Evolutionary conservation across 768 basidiomycete species (phyloP).

Genomic region (Amanita molliuscula): DNA sequence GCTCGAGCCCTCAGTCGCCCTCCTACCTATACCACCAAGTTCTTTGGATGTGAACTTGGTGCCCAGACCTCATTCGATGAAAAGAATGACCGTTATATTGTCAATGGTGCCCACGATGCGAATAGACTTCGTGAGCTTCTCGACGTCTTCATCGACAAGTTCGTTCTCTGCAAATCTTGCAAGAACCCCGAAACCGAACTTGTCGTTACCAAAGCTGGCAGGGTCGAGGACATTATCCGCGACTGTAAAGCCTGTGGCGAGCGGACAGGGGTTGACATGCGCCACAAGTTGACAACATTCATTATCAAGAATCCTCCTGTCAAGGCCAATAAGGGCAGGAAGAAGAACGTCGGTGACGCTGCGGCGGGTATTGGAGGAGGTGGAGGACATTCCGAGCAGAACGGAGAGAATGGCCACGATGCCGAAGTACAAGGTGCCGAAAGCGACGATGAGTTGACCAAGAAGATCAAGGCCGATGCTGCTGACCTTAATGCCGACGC

Average conservation of each 20-base stretch:
- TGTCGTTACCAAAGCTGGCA: slow-evolving; percentile 74
- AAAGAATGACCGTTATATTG: slow-evolving; percentile 96
- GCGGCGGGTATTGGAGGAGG: slow-evolving; percentile 36
- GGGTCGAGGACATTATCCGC: slow-evolving; percentile 77
- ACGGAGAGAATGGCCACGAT: slow-evolving; percentile 26
- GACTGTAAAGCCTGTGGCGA: slow-evolving; percentile 99
- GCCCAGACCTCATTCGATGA: slow-evolving; percentile 96
- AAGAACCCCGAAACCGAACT: slow-evolving; percentile 99
- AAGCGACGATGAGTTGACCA: slow-evolving; percentile 82
- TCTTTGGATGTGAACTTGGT: slow-evolving; percentile 97
- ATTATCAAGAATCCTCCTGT: slow-evolving; percentile 97
- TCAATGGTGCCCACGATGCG: slow-evolving; percentile 94
- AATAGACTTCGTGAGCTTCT: slow-evolving; percentile 89
- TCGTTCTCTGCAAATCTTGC: slow-evolving; percentile 93
- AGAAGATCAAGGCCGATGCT: slow-evolving; percentile 87
- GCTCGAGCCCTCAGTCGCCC: slow-evolving; percentile 92
- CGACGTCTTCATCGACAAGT: slow-evolving; percentile 96
- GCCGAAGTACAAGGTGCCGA: slow-evolving; percentile 49
- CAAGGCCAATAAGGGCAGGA: slow-evolving; percentile 67
- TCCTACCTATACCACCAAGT: slow-evolving; percentile 95
- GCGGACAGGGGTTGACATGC: slow-evolving; percentile 87
- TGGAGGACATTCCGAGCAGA: slow-evolving; percentile 22
- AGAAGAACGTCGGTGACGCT: slow-evolving; percentile 43
- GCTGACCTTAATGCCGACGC: slow-evolving; percentile 61
- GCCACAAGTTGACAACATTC: slow-evolving; percentile 93